Evolutionary conservation across 768 basidiomycete species (phyloP), one percentile per base, ranked within the genome.

Genomic region (Russula griseocarnosa): DNA sequence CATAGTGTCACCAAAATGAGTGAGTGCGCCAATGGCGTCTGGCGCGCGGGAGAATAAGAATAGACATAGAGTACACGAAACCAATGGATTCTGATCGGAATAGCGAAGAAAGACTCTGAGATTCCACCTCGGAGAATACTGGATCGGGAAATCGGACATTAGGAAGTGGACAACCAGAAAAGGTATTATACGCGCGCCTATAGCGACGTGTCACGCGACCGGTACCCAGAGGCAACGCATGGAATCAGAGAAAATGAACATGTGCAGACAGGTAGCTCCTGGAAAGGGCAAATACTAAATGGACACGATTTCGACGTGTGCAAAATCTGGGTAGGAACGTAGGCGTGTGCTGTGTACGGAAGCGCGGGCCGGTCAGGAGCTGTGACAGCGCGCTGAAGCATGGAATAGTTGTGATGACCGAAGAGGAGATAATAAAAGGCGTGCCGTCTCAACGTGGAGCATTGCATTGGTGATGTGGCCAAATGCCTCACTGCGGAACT

Each of bases 1-100:
- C 38, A 61, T 24, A 28, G 11, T 22, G 3, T 22, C 13, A 34
- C 6, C n/a, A 14, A 22, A 28, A 47, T n/a, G 28, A 24, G 24
- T 55, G 22, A 46, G 34, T 56, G 20, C 32, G 49, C 56, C 64
- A 50, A 55, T 57, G 64, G 40, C 55, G 49, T 57, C 64, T 38
- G 55, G 55, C 60, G 30, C 11, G 34, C 40, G n/a, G 47, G 28
- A 34, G 8, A 13, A 6, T 34, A 44, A 1, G 18, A 42, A n/a
- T n/a, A 14, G 5, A 16, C 7, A 34, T 9, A 34, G 34, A 11
- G 36, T 36, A 36, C 11, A 60, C 14, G 16, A 30, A 40, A 32
- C 20, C 4, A 13, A 28, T n/a, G 13, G 16, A 50, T 11, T 11
- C 18, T 11, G 1, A 16, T 11, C 47, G 16, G 6, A 3, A 40